Evolutionary conservation across 306 rosid genomes (phyloP).

Genomic region (Pyrus bretschneideri): DNA sequence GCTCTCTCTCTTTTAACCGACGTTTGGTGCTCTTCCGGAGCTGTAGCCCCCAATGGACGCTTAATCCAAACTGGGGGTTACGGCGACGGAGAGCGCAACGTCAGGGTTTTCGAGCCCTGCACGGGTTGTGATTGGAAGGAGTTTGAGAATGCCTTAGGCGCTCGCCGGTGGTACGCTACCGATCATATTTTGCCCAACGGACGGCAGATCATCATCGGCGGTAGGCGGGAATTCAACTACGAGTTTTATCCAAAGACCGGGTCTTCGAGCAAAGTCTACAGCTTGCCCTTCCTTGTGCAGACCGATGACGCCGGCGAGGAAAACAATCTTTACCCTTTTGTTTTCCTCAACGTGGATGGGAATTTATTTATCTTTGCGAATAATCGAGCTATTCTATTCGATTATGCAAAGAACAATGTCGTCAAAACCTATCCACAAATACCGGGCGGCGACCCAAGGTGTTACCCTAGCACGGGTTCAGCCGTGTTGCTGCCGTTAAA

Average conservation of each 20-base stretch:
- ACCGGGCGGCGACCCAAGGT: slow-evolving; percentile 59
- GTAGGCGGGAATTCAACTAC: slow-evolving; percentile 41
- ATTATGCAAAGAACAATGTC: slow-evolving; percentile 26
- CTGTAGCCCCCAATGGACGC: slow-evolving; percentile 31
- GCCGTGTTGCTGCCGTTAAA: slow-evolving; percentile 55
- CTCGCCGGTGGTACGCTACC: slow-evolving; percentile 51
- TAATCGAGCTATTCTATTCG: slow-evolving; percentile 41
- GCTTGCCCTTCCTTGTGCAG: slow-evolving; percentile 31
- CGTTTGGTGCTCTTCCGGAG: slow-evolving; percentile 82
- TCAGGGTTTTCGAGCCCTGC: slow-evolving; percentile 36
- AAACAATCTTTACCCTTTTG: slow-evolving; percentile 66
- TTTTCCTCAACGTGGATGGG: slow-evolving; percentile 53
- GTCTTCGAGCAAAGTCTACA: background rate
- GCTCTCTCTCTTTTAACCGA: slow-evolving; percentile 48
- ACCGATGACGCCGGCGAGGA: slow-evolving; percentile 32
- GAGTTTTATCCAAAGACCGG: slow-evolving; percentile 46
- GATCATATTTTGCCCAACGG: slow-evolving; percentile 55
- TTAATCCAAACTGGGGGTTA: slow-evolving; percentile 69
- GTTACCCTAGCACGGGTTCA: slow-evolving; percentile 62
- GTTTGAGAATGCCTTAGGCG: slow-evolving; percentile 1
- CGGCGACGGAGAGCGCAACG: slow-evolving; percentile 37
- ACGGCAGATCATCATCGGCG: slow-evolving; percentile 52
- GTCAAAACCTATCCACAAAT: slow-evolving; percentile 41
- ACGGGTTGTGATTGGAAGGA: slow-evolving; percentile 46
- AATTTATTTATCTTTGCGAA: slow-evolving; percentile 59